Evolutionary conservation across 768 basidiomycete species (phyloP), one percentile per base, ranked within the genome.

Genomic region (Podaxis mareebaensis): DNA sequence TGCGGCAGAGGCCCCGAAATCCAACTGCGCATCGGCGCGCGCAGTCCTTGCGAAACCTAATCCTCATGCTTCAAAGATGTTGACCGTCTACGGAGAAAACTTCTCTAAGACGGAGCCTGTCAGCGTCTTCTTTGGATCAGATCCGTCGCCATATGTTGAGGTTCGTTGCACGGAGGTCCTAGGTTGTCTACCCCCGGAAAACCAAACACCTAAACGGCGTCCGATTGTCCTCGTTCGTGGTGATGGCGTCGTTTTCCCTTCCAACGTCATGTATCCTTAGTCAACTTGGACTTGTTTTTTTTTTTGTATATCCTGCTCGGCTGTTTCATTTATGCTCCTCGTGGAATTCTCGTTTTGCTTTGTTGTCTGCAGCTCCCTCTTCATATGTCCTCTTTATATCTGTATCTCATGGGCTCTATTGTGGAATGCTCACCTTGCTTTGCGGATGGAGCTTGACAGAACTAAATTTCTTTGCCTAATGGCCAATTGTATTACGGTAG

Each of bases 21-120:
- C 85, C 40, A 87, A 86, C 68, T 87, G 88, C 72, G 74, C 84
- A 44, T 79, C 83, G 58, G 85, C 88, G 58, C 85, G 90, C 33
- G 88, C 84, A 38, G 83, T 88, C 61, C 75, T 92, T 64, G 79
- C 89, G 48, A 91, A 93, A 75, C 90, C 91, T 26, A 91, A 87
- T 70, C 89, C 90, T 28, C 89, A 91, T 68, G 82, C 87, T 39
- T 83, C 85, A 26, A 90, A 93, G 77, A 87, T 92, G 86, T 76
- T 95, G 67, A 95, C 92, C 26, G 81, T 95, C 1, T 92, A 94
- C 69, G 94, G 93, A 63, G 92, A 95, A 76, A 92, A 95, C 77
- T 93, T 95, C 74, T 86, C 83, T 71, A 94, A 93, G 80, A 74
- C 83, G 42, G 91, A 94, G 63, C 91, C 93, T 40, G 81, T 92